These are phyloP conservation scores for Phoenix dactylifera DNA, from an alignment of 176 grass and related monocot genomes.

Conservation along the genomic window DNA sequence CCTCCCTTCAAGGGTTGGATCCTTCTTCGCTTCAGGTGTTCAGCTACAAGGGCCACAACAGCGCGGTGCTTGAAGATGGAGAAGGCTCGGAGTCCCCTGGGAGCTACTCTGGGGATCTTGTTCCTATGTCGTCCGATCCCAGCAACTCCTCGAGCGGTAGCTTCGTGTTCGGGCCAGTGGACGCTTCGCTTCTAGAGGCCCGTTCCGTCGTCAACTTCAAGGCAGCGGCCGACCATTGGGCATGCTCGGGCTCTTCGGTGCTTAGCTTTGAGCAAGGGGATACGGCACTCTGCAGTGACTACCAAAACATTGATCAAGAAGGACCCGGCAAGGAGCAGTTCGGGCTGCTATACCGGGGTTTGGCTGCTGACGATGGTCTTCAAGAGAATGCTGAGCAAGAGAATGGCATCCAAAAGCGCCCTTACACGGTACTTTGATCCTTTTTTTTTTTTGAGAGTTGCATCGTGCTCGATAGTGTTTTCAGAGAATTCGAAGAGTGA, in stretches of 20 bases:
- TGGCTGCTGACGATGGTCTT: conserved; percentile 20
- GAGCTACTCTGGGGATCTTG: conserved; percentile 4
- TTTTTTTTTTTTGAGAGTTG: too few species aligned
- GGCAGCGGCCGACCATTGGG: background rate
- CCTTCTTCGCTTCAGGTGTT: conserved; percentile 13
- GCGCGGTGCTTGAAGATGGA: conserved; percentile 1
- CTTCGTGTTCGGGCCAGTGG: background rate
- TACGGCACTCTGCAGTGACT: background rate
- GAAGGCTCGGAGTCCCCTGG: background rate
- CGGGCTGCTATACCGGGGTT: conserved; percentile 28
- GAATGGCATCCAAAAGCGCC: conserved; percentile 33
- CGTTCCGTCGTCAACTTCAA: background rate
- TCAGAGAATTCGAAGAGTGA: too few species aligned
- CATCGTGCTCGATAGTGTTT: too few species aligned
- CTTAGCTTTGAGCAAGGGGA: conserved; percentile 37
- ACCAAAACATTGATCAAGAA: conserved; percentile 2
- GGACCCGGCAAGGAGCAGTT: conserved; percentile 18
- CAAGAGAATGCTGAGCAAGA: conserved; percentile 23
- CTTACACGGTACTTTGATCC: conserved; percentile 15
- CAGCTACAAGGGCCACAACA: conserved; percentile 5
- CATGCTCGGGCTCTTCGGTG: conserved; percentile 30
- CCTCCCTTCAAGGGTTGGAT: conserved; percentile 1
- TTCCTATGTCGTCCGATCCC: conserved; percentile 7
- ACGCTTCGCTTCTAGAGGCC: background rate
- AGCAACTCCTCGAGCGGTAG: background rate